Evolutionary conservation across 441 rosid genomes (phyloP).

Genomic region (Corymbia calophylla): DNA sequence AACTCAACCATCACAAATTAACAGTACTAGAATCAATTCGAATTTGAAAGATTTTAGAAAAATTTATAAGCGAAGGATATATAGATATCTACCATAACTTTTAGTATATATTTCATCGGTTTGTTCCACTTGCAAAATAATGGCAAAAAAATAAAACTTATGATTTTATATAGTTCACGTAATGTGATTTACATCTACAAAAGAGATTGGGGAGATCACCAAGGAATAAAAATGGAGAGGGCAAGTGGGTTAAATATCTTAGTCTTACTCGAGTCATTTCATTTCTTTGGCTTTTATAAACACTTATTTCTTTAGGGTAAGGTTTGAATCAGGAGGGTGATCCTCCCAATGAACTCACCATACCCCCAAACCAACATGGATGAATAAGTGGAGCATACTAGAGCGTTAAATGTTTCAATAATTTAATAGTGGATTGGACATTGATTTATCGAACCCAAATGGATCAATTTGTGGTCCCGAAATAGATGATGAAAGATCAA

Average conservation of each 20-base stretch:
- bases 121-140: accelerated
- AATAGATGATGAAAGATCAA: background rate
- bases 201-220: no score
- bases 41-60: background rate
- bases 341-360: background rate
- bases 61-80: background rate
- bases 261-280: background rate
- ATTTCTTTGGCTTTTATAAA: background rate
- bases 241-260: accelerated
- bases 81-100: background rate
- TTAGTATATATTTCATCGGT: background rate
- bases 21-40: accelerated
- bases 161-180: background rate
- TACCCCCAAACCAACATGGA: conserved; percentile 10
- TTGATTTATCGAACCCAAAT: no score
- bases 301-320: background rate
- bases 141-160: background rate
- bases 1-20: background rate
- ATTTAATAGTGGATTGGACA: background rate
- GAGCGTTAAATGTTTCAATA: background rate
- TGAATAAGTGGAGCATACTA: background rate
- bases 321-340: conserved; percentile 4
- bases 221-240: background rate
- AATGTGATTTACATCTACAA: no score
- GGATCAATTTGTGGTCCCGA: background rate